phyloP scores from a whole-genome alignment of 148 eudicot genomes.

The Rhododendron mucronatum region DNA sequence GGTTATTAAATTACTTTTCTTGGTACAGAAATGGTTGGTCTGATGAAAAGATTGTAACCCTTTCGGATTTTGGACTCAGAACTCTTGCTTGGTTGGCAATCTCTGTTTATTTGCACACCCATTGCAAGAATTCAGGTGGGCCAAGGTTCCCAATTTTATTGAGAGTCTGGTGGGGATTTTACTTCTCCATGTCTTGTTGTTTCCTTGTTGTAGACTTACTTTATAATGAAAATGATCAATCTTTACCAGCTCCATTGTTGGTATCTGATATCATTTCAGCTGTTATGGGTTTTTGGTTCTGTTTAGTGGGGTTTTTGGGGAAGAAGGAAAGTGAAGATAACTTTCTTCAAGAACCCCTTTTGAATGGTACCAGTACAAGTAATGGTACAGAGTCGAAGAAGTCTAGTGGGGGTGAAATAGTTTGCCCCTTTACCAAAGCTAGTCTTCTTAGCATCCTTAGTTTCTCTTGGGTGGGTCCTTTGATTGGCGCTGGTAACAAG shows the following conservation, averaged over 20 bases:
- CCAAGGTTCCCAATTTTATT: slow-evolving; percentile 44
- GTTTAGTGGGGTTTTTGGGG: slow-evolving; percentile 34
- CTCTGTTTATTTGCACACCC: slow-evolving; percentile 35
- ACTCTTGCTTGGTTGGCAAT: slow-evolving; percentile 39
- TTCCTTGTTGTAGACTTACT: slow-evolving; percentile 37
- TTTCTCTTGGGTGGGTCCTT: slow-evolving; percentile 47
- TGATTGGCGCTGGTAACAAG: slow-evolving; percentile 37
- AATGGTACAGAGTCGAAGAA: slow-evolving; percentile 9
- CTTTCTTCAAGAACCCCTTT: slow-evolving; percentile 38
- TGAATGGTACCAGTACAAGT: slow-evolving; percentile 32
- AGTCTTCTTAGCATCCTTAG: slow-evolving; percentile 37
- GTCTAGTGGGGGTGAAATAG: slow-evolving; percentile 19
- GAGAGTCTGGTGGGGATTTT: slow-evolving; percentile 69
- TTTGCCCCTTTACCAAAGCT: slow-evolving; percentile 33
- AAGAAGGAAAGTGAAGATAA: slow-evolving; percentile 21
- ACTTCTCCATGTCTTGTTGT: slow-evolving; percentile 47
- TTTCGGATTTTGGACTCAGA: slow-evolving; percentile 41
- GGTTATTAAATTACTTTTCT: slow-evolving; percentile 36
- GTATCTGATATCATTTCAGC: slow-evolving; percentile 41
- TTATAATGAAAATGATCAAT: slow-evolving; percentile 14
- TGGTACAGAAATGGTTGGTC: slow-evolving; percentile 61
- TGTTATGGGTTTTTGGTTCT: slow-evolving; percentile 31
- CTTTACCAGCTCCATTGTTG: slow-evolving; percentile 23
- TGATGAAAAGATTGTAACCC: slow-evolving; percentile 32
- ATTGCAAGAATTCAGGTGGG: slow-evolving; percentile 20